A percentile compares a stretch with the other conserved stretches of the same genome.
These are phyloP conservation scores for Stagonosporopsis cucurbitacearum DNA, from an alignment of 2,329 filamentous ascomycete species.

Conservation along the genomic window DNA sequence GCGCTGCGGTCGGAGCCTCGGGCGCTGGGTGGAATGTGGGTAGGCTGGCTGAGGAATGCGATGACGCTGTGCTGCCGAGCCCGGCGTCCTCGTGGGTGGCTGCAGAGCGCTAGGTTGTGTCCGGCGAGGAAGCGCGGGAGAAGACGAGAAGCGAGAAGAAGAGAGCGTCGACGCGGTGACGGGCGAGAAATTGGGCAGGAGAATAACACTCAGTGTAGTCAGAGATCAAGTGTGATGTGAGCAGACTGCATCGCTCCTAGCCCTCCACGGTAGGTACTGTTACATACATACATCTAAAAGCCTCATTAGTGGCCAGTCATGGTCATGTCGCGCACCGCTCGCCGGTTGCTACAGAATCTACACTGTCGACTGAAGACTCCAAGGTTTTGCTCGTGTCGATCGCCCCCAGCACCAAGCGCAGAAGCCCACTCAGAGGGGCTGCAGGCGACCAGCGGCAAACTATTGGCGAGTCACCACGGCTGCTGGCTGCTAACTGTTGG, in stretches of 20 bases:
- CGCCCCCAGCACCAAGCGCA: slow-evolving; percentile 15
- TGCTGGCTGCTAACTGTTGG: too few relatives aligned
- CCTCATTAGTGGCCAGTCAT: too few relatives aligned
- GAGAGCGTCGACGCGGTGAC: too few relatives aligned
- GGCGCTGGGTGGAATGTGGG: slow-evolving; percentile 22
- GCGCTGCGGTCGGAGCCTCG: slow-evolving; percentile 19
- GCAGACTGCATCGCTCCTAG: not conserved
- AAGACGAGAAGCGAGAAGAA: not conserved
- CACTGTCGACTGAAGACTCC: too few relatives aligned
- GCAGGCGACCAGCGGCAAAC: slow-evolving; percentile 14
- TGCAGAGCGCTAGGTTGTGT: slow-evolving; percentile 7
- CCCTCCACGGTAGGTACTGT: too few relatives aligned
- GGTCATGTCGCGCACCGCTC: not conserved
- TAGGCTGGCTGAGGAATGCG: slow-evolving; percentile 17
- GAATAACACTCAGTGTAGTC: too few relatives aligned
- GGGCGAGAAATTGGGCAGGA: not conserved
- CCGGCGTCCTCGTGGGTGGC: slow-evolving; percentile 23
- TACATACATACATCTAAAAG: too few relatives aligned
- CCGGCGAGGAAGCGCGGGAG: not conserved
- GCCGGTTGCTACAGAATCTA: not conserved
- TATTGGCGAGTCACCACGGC: slow-evolving; percentile 8
- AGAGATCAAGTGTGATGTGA: not conserved
- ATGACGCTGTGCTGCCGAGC: slow-evolving; percentile 14
- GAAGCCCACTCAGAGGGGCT: slow-evolving; percentile 15
- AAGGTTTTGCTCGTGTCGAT: slow-evolving; percentile 15